phyloP scores from a whole-genome alignment of 2,329 filamentous ascomycete species.

The Trichoderma arundinaceum region DNA sequence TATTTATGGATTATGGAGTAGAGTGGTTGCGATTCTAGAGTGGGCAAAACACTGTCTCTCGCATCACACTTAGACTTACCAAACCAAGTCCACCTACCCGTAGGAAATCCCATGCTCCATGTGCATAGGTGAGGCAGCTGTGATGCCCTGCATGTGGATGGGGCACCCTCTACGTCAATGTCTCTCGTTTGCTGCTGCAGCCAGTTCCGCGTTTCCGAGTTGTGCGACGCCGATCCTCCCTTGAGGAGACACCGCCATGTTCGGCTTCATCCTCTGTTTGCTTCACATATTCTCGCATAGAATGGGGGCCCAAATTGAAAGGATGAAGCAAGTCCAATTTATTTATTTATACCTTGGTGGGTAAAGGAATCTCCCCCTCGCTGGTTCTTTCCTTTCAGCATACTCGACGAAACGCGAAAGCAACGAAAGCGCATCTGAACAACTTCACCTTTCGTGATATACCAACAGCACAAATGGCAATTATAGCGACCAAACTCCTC shows the following conservation, averaged over 20 bases:
- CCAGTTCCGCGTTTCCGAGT: conserved; percentile 1
- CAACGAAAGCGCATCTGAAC: too few relatives aligned
- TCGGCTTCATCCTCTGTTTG: not conserved
- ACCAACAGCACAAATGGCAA: not conserved
- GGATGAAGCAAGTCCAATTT: not conserved
- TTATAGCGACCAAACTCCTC: not conserved
- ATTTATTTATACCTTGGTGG: too few relatives aligned
- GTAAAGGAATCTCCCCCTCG: not conserved
- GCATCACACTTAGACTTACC: not conserved
- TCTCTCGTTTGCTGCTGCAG: conserved; percentile 5
- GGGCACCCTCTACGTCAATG: conserved; percentile 13
- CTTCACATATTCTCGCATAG: not conserved
- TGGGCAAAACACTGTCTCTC: not conserved
- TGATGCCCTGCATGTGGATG: not conserved
- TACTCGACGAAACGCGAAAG: not conserved
- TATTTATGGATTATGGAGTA: too few relatives aligned
- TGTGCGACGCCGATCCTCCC: not conserved
- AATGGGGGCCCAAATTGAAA: not conserved
- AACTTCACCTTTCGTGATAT: not conserved
- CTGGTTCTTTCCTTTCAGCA: not conserved
- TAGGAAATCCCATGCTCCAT: not conserved
- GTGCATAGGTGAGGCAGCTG: not conserved
- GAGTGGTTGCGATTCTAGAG: not conserved
- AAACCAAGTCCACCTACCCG: not conserved
- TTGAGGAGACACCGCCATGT: conserved; percentile 8